Conservation (phyloP, 2,329 filamentous ascomycete species). For the Elsinoe necatrix region DNA sequence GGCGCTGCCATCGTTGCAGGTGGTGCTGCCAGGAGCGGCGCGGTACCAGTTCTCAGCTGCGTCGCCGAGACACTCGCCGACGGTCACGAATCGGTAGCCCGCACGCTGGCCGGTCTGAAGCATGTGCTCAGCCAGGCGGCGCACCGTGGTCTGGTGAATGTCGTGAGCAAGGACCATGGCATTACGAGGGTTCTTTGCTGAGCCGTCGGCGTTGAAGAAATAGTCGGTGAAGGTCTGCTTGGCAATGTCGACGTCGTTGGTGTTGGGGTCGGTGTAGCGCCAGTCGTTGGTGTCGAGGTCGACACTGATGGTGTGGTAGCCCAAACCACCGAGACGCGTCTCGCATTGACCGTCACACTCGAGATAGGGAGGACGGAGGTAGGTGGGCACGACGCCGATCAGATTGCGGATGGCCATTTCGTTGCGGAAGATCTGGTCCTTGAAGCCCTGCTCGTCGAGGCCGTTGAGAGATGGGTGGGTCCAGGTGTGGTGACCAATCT, state of each 20-base stretch:
- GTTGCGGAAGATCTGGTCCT: constrained; percentile 45
- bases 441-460: constrained; percentile 37
- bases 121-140: constrained; percentile 38
- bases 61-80: constrained; percentile 42
- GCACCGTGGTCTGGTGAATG: constrained; percentile 39
- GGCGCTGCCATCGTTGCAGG: constrained; percentile 9
- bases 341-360: constrained; percentile 38
- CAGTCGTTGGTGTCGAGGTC: constrained; percentile 48
- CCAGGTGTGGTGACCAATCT: constrained; percentile 53
- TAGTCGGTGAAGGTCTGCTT: constrained; percentile 41
- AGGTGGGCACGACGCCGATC: constrained; percentile 48
- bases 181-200: constrained; percentile 22
- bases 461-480: constrained; percentile 43
- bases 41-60: constrained; percentile 43
- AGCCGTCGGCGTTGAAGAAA: constrained; percentile 42
- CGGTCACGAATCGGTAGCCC: constrained; percentile 38
- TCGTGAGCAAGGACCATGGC: constrained; percentile 50
- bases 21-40: constrained; percentile 17
- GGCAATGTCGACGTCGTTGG: constrained; percentile 48
- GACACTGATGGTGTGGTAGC: constrained; percentile 54
- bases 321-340: constrained; percentile 36
- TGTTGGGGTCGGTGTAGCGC: neutral
- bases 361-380: constrained; percentile 44
- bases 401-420: constrained; percentile 50
- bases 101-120: constrained; percentile 33